A percentile compares a stretch with the other conserved stretches of the same genome.
Evolutionary conservation across 1,284 basidiomycete genomes (phyloP).

Genomic region (Anthracocystis walkeri): DNA sequence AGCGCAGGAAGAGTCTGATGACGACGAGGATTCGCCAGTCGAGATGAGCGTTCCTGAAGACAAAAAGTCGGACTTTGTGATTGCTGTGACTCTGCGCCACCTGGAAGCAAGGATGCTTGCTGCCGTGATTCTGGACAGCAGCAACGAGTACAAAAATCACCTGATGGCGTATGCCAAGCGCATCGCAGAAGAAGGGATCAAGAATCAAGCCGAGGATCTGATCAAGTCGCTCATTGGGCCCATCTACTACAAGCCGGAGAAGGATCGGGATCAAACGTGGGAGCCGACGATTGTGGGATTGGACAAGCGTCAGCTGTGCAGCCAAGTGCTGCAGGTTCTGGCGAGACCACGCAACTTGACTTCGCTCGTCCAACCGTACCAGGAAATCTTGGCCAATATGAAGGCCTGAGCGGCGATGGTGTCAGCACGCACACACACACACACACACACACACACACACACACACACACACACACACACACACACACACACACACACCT

Average conservation of each 20-base stretch:
- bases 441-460: no score
- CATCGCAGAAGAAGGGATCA: conserved; percentile 64
- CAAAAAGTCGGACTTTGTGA: conserved; percentile 52
- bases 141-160: conserved; percentile 59
- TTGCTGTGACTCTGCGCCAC: conserved; percentile 60
- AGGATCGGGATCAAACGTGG: conserved; percentile 40
- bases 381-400: conserved; percentile 49
- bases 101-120: conserved; percentile 64
- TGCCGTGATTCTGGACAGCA: conserved; percentile 61
- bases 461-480: no score
- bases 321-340: conserved; percentile 50
- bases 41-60: conserved; percentile 52
- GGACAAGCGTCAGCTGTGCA: conserved; percentile 47
- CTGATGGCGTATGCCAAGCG: conserved; percentile 58
- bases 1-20: conserved; percentile 40
- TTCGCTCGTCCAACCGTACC: conserved; percentile 48
- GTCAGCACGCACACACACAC: no score
- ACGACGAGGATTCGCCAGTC: conserved; percentile 26
- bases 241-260: conserved; percentile 60
- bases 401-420: conserved; percentile 15
- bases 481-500: not conserved
- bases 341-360: conserved; percentile 47
- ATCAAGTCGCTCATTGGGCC: conserved; percentile 64
- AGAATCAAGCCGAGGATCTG: conserved; percentile 65
- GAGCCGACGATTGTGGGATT: conserved; percentile 41